phyloP scores from a whole-genome alignment of 2,329 filamentous ascomycete genomes.

The Ilyonectria sp. region DNA sequence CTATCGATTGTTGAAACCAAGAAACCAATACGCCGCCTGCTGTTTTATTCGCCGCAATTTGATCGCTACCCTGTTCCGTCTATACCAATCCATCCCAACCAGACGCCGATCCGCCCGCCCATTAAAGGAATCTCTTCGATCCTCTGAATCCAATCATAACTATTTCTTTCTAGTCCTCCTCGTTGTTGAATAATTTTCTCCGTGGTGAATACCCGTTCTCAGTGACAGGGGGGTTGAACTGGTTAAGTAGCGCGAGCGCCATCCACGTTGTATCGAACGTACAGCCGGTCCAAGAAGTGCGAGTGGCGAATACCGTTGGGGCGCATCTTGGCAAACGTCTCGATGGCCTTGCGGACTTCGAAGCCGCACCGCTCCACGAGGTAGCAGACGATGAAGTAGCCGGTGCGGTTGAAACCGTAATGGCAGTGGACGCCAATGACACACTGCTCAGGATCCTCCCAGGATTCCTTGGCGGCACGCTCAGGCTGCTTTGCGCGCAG shows the following conservation, averaged over 20 bases:
- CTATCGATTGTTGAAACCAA: slow-evolving; percentile 19
- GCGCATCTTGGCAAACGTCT: slow-evolving; percentile 80
- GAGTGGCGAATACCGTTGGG: slow-evolving; percentile 90
- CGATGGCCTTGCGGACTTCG: slow-evolving; percentile 81
- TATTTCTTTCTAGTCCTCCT: not conserved
- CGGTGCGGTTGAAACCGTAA: slow-evolving; percentile 95
- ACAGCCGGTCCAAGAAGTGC: slow-evolving; percentile 89
- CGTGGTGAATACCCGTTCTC: slow-evolving; percentile 1
- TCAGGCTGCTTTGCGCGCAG: slow-evolving; percentile 68
- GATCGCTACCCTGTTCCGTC: slow-evolving; percentile 27
- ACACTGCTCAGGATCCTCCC: slow-evolving; percentile 54
- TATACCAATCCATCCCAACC: slow-evolving; percentile 24
- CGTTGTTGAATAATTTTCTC: not conserved
- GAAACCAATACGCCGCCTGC: slow-evolving; percentile 14
- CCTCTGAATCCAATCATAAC: slow-evolving; percentile 1
- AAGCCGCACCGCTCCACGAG: slow-evolving; percentile 86
- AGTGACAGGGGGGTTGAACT: not conserved
- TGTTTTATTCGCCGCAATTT: slow-evolving; percentile 18
- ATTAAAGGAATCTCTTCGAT: slow-evolving; percentile 7
- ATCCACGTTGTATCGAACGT: slow-evolving; percentile 76
- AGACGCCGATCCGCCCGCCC: slow-evolving; percentile 23
- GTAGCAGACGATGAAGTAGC: slow-evolving; percentile 92
- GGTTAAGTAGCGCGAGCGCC: slow-evolving; percentile 21
- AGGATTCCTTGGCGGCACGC: slow-evolving; percentile 56
- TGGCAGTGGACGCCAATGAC: slow-evolving; percentile 92